phyloP scores from a whole-genome alignment of 2,329 filamentous ascomycete species.

The Cyanodermella asteris region DNA sequence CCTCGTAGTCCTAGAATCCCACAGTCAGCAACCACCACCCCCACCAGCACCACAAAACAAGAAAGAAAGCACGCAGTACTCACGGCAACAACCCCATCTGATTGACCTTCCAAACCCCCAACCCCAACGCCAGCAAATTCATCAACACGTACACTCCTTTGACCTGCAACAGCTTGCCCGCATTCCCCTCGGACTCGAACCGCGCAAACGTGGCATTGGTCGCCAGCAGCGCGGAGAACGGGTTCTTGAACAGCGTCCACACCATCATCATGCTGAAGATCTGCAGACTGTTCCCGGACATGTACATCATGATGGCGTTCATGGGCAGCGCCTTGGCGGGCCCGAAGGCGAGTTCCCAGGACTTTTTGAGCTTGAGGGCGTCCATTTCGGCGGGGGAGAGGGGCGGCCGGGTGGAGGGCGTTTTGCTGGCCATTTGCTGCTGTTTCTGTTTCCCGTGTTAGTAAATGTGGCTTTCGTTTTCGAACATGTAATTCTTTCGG shows the following conservation, averaged over 20 bases:
- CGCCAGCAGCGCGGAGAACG: conserved; percentile 59
- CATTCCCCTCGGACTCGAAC: conserved; percentile 67
- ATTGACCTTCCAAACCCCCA: conserved; percentile 94
- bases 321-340: conserved; percentile 89
- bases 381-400: conserved; percentile 78
- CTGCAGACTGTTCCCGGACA: conserved; percentile 94
- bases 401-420: conserved; percentile 35
- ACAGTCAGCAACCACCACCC: neutral
- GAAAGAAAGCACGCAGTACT: conserved; percentile 17
- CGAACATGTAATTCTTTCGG: too few relatives aligned
- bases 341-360: conserved; percentile 88
- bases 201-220: conserved; percentile 78
- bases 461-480: conserved; percentile 7
- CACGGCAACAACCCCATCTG: conserved; percentile 86
- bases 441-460: too few relatives aligned
- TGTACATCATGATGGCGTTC: conserved; percentile 99
- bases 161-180: conserved; percentile 50
- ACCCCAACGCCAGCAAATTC: conserved; percentile 59
- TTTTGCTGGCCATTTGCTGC: conserved; percentile 10
- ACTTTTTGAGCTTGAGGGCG: conserved; percentile 90
- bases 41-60: neutral
- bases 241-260: conserved; percentile 95
- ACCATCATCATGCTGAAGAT: conserved; percentile 99
- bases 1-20: conserved; percentile 50
- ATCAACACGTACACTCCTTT: conserved; percentile 76